A percentile compares a stretch with the other conserved stretches of the same genome.
These are phyloP conservation scores for Dinochytrium kinnereticum DNA, from an alignment of 371 early-diverging fungal species.

Conservation along the genomic window DNA sequence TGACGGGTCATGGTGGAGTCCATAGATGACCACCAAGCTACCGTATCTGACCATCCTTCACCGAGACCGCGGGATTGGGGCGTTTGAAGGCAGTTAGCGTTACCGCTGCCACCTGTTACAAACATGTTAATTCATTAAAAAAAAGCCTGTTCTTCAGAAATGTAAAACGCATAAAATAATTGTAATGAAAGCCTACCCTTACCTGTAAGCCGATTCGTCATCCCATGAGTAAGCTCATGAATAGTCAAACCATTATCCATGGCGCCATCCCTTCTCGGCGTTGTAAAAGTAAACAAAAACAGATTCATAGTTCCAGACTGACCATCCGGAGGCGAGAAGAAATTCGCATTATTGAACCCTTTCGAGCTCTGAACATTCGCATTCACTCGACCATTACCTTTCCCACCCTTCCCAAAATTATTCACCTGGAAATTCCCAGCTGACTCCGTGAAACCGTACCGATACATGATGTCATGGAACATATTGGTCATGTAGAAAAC, in stretches of 20 bases:
- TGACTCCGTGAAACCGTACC: conserved; percentile 53
- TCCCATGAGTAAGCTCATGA: conserved; percentile 56
- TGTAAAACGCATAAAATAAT: too few species aligned
- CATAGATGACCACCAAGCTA: neutral
- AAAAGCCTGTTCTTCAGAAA: too few species aligned
- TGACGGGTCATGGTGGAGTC: neutral
- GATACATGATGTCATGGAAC: conserved; percentile 50
- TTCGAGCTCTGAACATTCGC: too few species aligned
- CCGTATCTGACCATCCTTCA: neutral
- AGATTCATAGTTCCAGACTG: too few species aligned
- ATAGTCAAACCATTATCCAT: too few species aligned
- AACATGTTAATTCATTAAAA: too few species aligned
- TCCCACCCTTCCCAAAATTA: conserved; percentile 49
- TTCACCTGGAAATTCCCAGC: conserved; percentile 57
- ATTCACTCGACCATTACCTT: too few species aligned
- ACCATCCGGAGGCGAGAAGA: too few species aligned
- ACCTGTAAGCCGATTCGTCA: conserved; percentile 46
- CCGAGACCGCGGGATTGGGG: conserved; percentile 21
- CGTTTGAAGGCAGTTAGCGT: conserved; percentile 37
- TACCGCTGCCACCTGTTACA: conserved; percentile 49
- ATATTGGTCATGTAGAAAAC: conserved; percentile 20
- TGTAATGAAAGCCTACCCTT: too few species aligned
- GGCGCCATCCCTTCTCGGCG: too few species aligned
- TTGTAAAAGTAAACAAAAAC: too few species aligned
- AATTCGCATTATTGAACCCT: too few species aligned